Percentiles rank a stretch among this genome's conserved stretches.
Evolutionary conservation across 257 asterid species (phyloP).

Genomic region (Osmanthus fragrans): DNA sequence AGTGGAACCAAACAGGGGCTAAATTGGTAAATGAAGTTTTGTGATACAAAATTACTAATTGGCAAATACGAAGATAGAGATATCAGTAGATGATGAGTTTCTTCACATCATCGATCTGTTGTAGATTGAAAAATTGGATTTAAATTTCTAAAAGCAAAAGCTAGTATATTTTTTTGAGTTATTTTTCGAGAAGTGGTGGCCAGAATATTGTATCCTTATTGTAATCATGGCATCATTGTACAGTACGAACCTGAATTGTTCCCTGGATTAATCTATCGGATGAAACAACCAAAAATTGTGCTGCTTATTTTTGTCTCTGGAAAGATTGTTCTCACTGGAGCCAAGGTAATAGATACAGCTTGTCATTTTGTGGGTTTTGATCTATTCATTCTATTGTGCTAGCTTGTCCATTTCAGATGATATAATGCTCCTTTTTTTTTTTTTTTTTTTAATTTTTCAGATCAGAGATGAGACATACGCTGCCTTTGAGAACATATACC

Average conservation of each 20-base stretch:
- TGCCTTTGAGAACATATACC: conserved; percentile 34
- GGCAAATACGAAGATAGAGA: background rate
- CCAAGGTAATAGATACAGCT: conserved; percentile 27
- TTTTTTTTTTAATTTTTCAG: background rate
- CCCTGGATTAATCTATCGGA: conserved; percentile 46
- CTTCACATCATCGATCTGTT: background rate
- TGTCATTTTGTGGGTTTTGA: background rate
- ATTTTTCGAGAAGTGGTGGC: background rate
- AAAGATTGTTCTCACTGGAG: conserved; percentile 46
- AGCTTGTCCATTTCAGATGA: background rate
- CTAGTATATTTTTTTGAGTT: background rate
- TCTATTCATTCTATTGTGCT: background rate
- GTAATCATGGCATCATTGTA: conserved; percentile 13
- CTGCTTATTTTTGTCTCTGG: conserved; percentile 45
- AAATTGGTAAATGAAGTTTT: background rate
- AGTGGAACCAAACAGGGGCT: background rate
- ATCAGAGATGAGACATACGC: conserved; percentile 28
- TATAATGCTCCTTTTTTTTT: background rate
- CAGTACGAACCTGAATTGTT: conserved; percentile 49
- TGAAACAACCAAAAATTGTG: conserved; percentile 46
- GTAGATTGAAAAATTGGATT: background rate
- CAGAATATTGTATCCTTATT: background rate
- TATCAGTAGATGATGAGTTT: background rate
- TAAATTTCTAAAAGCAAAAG: background rate
- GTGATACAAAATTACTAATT: background rate